Conservation (phyloP, 2,329 filamentous ascomycete genomes). For the Fusarium nisikadoi region DNA sequence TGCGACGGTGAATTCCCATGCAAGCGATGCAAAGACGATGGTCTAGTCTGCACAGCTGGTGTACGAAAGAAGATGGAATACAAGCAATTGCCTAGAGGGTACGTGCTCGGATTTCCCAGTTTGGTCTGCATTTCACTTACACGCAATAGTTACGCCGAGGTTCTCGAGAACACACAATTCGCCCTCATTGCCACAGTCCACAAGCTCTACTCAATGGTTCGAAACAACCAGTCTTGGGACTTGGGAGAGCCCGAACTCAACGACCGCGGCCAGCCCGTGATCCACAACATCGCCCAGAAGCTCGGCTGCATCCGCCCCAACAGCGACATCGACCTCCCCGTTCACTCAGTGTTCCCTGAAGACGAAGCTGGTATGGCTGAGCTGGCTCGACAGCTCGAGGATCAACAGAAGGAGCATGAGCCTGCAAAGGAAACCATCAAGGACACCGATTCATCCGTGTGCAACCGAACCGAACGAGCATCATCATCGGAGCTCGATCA, state of each 20-base stretch:
- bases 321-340: conserved; percentile 68
- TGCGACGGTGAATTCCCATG: conserved; percentile 74
- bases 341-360: conserved; percentile 69
- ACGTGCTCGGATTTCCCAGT: conserved; percentile 42
- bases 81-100: conserved; percentile 73
- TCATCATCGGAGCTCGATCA: conserved; percentile 67
- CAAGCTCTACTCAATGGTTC: conserved; percentile 73
- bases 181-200: conserved; percentile 72
- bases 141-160: conserved; percentile 67
- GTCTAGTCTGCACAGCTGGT: conserved; percentile 71
- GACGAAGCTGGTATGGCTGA: conserved; percentile 68
- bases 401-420: conserved; percentile 55
- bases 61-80: conserved; percentile 75
- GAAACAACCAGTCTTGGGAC: conserved; percentile 67
- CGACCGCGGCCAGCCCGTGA: conserved; percentile 70
- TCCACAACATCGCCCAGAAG: conserved; percentile 72
- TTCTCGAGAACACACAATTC: conserved; percentile 73
- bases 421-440: conserved; percentile 45
- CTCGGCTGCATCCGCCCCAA: conserved; percentile 72
- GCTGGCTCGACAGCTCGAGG: conserved; percentile 65
- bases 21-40: conserved; percentile 74
- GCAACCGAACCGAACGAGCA: conserved; percentile 56
- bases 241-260: conserved; percentile 72
- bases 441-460: conserved; percentile 40
- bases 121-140: conserved; percentile 29